Base-by-base conservation (phyloP, 2,329 filamentous ascomycete genomes). In the Trichoderma lentiforme region DNA sequence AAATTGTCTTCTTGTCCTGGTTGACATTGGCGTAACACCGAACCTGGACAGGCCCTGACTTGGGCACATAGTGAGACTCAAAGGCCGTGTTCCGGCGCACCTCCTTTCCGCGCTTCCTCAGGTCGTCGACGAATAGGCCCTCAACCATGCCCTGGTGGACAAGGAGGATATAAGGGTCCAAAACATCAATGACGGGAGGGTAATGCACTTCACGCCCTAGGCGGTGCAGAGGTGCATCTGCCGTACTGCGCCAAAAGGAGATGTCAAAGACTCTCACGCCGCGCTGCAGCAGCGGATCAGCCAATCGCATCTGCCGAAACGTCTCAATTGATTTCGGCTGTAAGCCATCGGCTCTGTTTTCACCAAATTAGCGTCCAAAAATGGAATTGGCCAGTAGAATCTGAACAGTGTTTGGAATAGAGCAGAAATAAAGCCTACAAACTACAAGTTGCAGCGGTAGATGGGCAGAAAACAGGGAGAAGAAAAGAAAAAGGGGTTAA, bases 311-410 rank as follows among this genome's bases (percentile, higher is more conserved):
- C 81, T 93, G 91, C 73, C 89, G 87, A 76, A 93, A 87, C 0
- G 92, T 94, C 82, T 94, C 92, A 76, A 94, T 92, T 1, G 91
- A 92, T 81, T 94, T 94, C 58, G 92, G 92, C 77, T 94, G 92
- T 67, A 94, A 83, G 53, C 92, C 92, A 79, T 94, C 92, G 73
- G 91, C 91, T 79, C 86, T 87, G 76, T 71, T 61, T 66, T 64
- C 26, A 61, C 63, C 65, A 30, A 76, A 78, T 72, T 75, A 73
- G 74, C 73, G 58, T 69, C 47, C 43, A 51, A 36, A 53, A 57
- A 18, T 53, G 61, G 63, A 51, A 24, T 8, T 14, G 15, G 8
- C 14, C 15, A 43, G 28, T 32, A 43, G 12, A 24, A 18, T 34
- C 11, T 28, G 15, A 6, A 58, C 28, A 14, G 15, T 7, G n/a